Conservation (phyloP, 2,329 filamentous ascomycete genomes). For the Fusarium sambucinum region DNA sequence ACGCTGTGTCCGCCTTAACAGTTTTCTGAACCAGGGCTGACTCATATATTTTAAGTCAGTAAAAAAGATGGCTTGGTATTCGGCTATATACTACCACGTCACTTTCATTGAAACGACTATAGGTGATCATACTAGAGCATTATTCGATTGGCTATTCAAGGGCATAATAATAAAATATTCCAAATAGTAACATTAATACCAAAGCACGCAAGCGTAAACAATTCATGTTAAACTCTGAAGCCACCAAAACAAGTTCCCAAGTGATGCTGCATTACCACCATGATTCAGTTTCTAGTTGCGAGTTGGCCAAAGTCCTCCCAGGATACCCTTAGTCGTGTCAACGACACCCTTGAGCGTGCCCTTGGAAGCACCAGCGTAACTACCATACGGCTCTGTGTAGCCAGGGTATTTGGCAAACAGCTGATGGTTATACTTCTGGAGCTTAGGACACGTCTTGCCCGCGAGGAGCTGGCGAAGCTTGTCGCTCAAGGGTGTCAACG, state of each 20-base stretch:
- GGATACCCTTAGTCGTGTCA: not conserved
- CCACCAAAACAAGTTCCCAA: accelerated
- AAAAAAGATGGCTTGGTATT: too few relatives aligned
- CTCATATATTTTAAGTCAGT: not conserved
- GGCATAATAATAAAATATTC: too few relatives aligned
- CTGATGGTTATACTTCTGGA: slow-evolving; percentile 14
- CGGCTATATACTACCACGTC: not conserved
- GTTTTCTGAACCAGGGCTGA: not conserved
- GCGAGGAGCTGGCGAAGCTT: slow-evolving; percentile 9
- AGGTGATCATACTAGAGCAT: accelerated
- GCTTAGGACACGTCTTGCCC: not conserved
- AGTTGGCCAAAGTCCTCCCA: slow-evolving; percentile 9
- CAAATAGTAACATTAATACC: too few relatives aligned
- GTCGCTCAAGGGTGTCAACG: not conserved
- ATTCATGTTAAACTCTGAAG: accelerated
- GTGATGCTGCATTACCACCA: not conserved
- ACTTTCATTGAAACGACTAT: not conserved
- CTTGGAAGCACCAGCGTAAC: slow-evolving; percentile 21
- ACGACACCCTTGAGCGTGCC: slow-evolving; percentile 7
- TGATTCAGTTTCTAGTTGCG: not conserved
- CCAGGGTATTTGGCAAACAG: slow-evolving; percentile 17
- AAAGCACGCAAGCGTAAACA: accelerated
- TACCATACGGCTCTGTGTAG: slow-evolving; percentile 23
- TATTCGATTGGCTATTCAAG: not conserved
- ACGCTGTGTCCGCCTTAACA: accelerated